phyloP scores from a whole-genome alignment of 116 monocot genomes.

The Dioscorea cayenensis region DNA sequence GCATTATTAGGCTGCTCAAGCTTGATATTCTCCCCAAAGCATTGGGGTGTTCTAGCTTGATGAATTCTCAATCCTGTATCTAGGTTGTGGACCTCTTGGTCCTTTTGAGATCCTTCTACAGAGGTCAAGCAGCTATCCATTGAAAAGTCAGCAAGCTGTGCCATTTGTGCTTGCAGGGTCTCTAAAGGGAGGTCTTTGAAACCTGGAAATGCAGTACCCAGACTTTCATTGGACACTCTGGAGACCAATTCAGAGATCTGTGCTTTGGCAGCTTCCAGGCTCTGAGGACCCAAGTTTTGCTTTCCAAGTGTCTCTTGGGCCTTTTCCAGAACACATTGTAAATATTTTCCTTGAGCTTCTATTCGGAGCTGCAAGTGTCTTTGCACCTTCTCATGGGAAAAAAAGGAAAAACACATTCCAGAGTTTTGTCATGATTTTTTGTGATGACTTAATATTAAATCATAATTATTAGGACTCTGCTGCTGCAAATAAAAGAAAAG shows the following conservation, averaged over 20 bases:
- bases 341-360: conserved; percentile 82
- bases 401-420: not conserved
- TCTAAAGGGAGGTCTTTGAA: conserved; percentile 21
- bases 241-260: conserved; percentile 68
- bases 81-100: conserved; percentile 29
- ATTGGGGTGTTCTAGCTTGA: conserved; percentile 10
- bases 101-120: conserved; percentile 51
- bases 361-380: conserved; percentile 70
- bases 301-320: conserved; percentile 76
- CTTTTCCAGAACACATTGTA: conserved; percentile 80
- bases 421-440: not conserved
- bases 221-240: conserved; percentile 57
- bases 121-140: conserved; percentile 73
- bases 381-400: conserved; percentile 44
- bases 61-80: conserved; percentile 21
- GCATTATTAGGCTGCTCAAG: conserved; percentile 13
- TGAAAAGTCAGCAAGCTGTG: conserved; percentile 47
- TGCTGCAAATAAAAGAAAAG: too few species aligned
- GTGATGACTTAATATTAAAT: not conserved
- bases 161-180: conserved; percentile 14
- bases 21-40: conserved; percentile 2
- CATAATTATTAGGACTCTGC: not conserved
- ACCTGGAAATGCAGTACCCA: conserved; percentile 22
- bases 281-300: conserved; percentile 45
- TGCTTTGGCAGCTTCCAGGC: conserved; percentile 55